phyloP scores from a whole-genome alignment of 495 filamentous ascomycete genomes.

The Massariosphaeria phaeospora region DNA sequence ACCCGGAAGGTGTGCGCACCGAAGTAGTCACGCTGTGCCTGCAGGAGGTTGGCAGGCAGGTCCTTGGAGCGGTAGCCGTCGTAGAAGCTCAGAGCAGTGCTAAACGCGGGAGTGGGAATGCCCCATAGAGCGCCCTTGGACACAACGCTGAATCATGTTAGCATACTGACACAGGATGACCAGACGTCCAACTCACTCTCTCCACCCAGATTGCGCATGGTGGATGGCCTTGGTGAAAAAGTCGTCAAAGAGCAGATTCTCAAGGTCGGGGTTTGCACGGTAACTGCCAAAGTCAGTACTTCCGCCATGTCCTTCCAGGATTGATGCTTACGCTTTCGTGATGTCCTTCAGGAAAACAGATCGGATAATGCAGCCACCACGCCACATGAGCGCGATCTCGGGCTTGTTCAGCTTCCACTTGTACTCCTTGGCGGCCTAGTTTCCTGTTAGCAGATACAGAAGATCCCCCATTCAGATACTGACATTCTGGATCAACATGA shows the following conservation, averaged over 20 bases:
- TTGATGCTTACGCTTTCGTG: constrained; percentile 64
- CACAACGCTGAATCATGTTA: constrained; percentile 51
- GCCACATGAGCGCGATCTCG: constrained; percentile 99
- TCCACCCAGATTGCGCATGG: constrained; percentile 92
- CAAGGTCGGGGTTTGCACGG: constrained; percentile 87
- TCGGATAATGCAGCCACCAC: constrained; percentile 98
- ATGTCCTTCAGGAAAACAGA: constrained; percentile 99
- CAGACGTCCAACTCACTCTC: constrained; percentile 48
- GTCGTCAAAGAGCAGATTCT: constrained; percentile 96
- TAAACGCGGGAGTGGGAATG: constrained; percentile 92
- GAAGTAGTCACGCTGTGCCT: constrained; percentile 99
- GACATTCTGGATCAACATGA: constrained; percentile 99
- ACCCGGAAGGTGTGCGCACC: constrained; percentile 91
- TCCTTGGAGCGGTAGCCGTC: constrained; percentile 95
- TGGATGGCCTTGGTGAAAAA: constrained; percentile 99
- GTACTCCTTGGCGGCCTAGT: constrained; percentile 87
- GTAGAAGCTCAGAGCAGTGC: constrained; percentile 94
- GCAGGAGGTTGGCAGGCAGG: constrained; percentile 93
- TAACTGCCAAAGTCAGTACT: constrained; percentile 46
- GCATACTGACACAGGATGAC: not conserved
- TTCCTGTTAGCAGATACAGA: not conserved
- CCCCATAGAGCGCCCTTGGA: constrained; percentile 87
- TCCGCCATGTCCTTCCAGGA: not conserved
- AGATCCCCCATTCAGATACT: constrained; percentile 32
- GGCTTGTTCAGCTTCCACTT: constrained; percentile 99